phyloP scores from a whole-genome alignment of 2,329 filamentous ascomycete species.

The Trichoderma afroharzianum region DNA sequence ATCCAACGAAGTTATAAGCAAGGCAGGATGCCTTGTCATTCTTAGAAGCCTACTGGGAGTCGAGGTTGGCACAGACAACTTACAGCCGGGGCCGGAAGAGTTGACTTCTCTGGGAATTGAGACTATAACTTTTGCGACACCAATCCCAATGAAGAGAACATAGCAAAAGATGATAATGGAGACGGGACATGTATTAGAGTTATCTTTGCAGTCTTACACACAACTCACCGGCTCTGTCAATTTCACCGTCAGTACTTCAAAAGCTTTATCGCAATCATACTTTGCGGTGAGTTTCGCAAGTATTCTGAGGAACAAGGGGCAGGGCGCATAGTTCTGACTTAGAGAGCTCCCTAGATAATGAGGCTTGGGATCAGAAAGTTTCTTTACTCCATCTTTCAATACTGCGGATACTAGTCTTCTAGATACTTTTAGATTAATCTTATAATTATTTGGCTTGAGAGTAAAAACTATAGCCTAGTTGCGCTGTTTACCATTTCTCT shows the following conservation, averaged over 20 bases:
- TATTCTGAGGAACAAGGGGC: background rate
- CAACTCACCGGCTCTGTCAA: background rate
- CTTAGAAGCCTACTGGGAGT: constrained; percentile 70
- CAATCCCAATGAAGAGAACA: background rate
- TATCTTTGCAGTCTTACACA: background rate
- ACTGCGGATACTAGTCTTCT: background rate
- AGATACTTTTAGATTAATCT: too few relatives aligned
- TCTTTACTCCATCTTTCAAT: background rate
- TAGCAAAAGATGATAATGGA: background rate
- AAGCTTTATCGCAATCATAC: background rate
- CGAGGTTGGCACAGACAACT: constrained; percentile 75
- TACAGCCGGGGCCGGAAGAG: constrained; percentile 81
- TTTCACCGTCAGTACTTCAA: background rate
- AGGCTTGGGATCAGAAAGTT: background rate
- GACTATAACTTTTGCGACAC: constrained; percentile 43
- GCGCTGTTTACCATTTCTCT: too few relatives aligned
- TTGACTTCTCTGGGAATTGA: constrained; percentile 69
- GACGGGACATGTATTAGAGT: background rate
- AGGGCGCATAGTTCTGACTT: background rate
- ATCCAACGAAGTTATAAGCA: constrained; percentile 89
- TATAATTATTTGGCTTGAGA: too few relatives aligned
- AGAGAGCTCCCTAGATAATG: background rate
- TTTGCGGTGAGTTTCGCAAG: background rate
- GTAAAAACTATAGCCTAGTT: too few relatives aligned
- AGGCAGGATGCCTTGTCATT: constrained; percentile 79